Evolutionary conservation across 441 rosid genomes (phyloP).

Genomic region (Codiaeum variegatum): DNA sequence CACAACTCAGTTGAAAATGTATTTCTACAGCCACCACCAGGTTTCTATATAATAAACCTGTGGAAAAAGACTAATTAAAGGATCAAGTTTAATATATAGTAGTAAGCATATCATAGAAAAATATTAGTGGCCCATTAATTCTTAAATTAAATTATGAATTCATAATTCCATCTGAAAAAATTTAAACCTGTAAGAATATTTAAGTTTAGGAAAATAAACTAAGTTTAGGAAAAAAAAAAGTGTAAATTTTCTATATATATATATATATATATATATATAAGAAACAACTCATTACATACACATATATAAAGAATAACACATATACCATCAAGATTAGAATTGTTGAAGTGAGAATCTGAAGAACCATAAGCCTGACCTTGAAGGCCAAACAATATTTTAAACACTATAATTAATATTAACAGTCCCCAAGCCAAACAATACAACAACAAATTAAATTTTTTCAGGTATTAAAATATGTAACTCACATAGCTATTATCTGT

Average conservation of each 20-base stretch:
- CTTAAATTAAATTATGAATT: too few species aligned
- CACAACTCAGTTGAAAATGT: too few species aligned
- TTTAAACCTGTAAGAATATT: too few species aligned
- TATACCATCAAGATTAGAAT: slow-evolving; percentile 36
- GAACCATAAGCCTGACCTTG: slow-evolving; percentile 35
- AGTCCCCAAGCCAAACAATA: neutral
- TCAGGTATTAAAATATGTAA: neutral
- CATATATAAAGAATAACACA: neutral
- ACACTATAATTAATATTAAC: neutral
- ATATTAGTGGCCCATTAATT: too few species aligned
- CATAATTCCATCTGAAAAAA: too few species aligned
- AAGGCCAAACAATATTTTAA: slow-evolving; percentile 6
- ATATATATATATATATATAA: neutral
- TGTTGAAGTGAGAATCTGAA: slow-evolving; percentile 28
- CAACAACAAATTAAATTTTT: neutral
- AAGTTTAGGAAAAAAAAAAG: too few species aligned
- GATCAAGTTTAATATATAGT: too few species aligned
- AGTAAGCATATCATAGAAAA: too few species aligned
- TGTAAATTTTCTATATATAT: neutral
- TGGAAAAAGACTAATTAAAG: too few species aligned
- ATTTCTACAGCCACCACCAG: too few species aligned
- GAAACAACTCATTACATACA: neutral
- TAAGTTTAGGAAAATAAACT: too few species aligned
- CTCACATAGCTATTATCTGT: slow-evolving; percentile 17
- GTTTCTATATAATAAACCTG: too few species aligned